Conservation (phyloP, 2,329 filamentous ascomycete species). For the Microsporum audouinii region DNA sequence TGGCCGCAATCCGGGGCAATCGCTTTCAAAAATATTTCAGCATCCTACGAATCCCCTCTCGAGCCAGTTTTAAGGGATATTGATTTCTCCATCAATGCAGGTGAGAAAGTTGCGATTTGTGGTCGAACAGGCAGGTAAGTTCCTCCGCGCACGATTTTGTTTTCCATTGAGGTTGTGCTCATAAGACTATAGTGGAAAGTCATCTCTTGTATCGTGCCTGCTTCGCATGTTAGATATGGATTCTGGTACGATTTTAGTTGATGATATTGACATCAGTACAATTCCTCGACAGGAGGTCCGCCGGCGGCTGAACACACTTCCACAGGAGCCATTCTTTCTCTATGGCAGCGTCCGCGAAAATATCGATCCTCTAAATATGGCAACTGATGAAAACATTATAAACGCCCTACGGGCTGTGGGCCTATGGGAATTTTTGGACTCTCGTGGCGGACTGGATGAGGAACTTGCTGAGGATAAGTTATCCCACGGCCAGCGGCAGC, state of each 20-base stretch:
- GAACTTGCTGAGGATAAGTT: constrained; percentile 47
- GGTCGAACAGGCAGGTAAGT: constrained; percentile 14
- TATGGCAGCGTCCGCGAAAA: not conserved
- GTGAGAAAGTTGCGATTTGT: constrained; percentile 14
- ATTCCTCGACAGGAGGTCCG: constrained; percentile 3
- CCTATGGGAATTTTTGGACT: not conserved
- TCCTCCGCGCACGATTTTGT: not conserved
- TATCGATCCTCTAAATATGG: not conserved
- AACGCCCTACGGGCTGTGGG: not conserved
- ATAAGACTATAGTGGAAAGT: constrained; percentile 9
- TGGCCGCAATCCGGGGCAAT: constrained; percentile 14
- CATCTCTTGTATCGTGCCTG: constrained; percentile 5
- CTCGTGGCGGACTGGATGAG: not conserved
- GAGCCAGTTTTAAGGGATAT: constrained; percentile 7
- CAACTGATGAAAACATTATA: not conserved
- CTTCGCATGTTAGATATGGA: constrained; percentile 6
- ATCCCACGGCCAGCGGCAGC: constrained; percentile 84
- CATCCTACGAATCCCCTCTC: not conserved
- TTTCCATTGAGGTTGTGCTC: not conserved
- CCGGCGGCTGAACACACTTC: constrained; percentile 1
- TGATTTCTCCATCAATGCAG: constrained; percentile 6
- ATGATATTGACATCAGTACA: constrained; percentile 8
- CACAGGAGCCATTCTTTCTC: not conserved
- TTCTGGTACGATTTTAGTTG: constrained; percentile 7
- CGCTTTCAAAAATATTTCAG: constrained; percentile 1